Percentiles rank a stretch among this genome's conserved stretches.
phyloP scores from a whole-genome alignment of 345 rosid species.

The Excoecaria cochinchinensis region DNA sequence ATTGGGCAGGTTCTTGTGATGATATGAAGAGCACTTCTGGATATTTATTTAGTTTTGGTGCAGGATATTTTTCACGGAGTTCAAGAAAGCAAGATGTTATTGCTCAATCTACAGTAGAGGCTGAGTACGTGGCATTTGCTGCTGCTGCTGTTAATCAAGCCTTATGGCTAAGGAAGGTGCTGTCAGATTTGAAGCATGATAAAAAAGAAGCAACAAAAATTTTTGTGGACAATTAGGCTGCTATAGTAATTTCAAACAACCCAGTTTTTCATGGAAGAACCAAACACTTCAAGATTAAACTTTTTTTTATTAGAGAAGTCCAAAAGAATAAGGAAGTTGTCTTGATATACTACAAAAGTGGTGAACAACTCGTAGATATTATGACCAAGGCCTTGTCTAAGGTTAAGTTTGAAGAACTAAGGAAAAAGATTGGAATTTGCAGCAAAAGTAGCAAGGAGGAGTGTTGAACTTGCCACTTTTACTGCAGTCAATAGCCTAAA shows the following conservation, averaged over 20 bases:
- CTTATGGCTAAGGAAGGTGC: neutral
- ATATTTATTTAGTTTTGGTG: neutral
- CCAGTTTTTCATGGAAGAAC: neutral
- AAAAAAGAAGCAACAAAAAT: neutral
- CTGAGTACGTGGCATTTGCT: neutral
- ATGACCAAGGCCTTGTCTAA: no score
- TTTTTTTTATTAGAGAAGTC: no score
- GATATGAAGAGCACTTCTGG: conserved; percentile 1
- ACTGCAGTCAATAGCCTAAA: no score
- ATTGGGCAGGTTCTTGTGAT: neutral
- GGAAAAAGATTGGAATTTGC: no score
- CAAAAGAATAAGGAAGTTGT: no score
- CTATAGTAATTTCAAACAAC: neutral
- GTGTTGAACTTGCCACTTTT: no score
- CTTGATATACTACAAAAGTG: no score
- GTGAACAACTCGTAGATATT: no score
- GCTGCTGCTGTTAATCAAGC: neutral
- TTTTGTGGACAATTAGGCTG: conserved; percentile 1
- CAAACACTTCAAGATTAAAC: neutral
- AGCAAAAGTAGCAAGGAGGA: no score
- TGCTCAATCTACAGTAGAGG: neutral
- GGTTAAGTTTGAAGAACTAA: no score
- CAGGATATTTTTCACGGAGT: neutral
- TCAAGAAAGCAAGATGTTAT: neutral
- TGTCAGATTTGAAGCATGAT: neutral